Evolutionary conservation across 441 rosid genomes (phyloP).

Genomic region (Adansonia madagascariensis): DNA sequence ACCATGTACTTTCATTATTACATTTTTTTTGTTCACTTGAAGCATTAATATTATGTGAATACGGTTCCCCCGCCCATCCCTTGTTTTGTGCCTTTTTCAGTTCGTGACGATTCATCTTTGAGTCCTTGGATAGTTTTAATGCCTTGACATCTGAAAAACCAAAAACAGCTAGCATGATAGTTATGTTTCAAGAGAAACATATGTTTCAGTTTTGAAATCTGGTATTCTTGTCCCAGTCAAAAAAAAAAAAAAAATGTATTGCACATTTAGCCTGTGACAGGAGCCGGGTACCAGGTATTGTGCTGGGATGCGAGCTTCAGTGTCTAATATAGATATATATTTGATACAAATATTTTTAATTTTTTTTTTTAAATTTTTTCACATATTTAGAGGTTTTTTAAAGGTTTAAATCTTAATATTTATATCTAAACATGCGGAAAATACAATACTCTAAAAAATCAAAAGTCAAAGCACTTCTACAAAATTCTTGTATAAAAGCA

Average conservation of each 20-base stretch:
- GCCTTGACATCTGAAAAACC: neutral
- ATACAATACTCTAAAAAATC: too few relatives aligned
- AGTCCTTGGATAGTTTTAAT: neutral
- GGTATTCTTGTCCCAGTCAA: neutral
- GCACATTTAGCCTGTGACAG: conserved; percentile 7
- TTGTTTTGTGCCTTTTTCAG: conserved; percentile 1
- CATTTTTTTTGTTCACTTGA: neutral
- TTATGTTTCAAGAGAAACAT: neutral
- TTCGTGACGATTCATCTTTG: neutral
- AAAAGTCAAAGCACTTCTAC: neutral
- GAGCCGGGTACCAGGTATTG: neutral
- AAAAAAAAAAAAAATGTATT: neutral
- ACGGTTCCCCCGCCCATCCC: neutral
- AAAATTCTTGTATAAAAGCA: neutral
- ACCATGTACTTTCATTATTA: neutral
- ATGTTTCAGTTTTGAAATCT: neutral
- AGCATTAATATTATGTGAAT: neutral
- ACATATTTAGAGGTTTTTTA: too few relatives aligned
- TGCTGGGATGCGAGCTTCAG: too few relatives aligned
- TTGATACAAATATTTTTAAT: too few relatives aligned
- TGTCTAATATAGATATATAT: too few relatives aligned
- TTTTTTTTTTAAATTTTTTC: too few relatives aligned
- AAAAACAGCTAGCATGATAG: neutral
- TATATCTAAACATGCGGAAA: too few relatives aligned
- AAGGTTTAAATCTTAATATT: too few relatives aligned